Evolutionary conservation across 2,329 filamentous ascomycete genomes (phyloP), one percentile per base, ranked within the genome.

Genomic region (Alternaria angustiovoidea): DNA sequence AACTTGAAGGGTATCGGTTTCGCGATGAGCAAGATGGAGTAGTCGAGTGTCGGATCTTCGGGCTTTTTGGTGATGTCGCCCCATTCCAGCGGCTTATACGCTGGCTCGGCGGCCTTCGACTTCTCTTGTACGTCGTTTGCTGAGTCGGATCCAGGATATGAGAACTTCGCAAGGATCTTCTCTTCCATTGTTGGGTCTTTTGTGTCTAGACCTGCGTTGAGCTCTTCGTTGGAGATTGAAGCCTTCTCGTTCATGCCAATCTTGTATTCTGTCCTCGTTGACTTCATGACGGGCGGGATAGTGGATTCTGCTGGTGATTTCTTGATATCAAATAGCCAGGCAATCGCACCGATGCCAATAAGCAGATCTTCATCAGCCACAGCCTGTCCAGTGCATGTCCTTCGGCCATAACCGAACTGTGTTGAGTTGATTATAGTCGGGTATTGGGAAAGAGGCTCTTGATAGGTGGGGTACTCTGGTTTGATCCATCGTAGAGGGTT

Each of bases 401-500:
- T 79, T 46, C 85, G 79, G 2, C 85, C 85, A 73, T 85, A 86
- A 16, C 85, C 85, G 58, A 87, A 87, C 32, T 83, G 82, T 8
- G 81, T 81, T 70, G 82, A 81, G 68, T 84, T 85, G 61, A 84
- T 83, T 58, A 86, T 81, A 55, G 82, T 86, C 4, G 84, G 85
- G 57, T 78, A 84, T 39, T 81, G 75, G 1, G 79, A 82, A 12
- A 85, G 79, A 2, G 84, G 83, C 63, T 83, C 83, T 64, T 80
- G 81, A 67, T 81, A 87, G 0, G 82, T 85, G n/a, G 84, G 84
- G 71, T 80, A 86, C 12, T 76, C 75, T 1, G 83, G 78, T 34
- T 85, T 78, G 76, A 94, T 93, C 85, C 85, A 87, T 48, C 85
- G 81, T 28, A 84, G 81, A 3, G 85, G 85, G 34, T 83, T 82